These are phyloP conservation scores for Jamesozyma jinghongensis DNA, from an alignment of 805 yeast genomes.

Conservation along the genomic window DNA sequence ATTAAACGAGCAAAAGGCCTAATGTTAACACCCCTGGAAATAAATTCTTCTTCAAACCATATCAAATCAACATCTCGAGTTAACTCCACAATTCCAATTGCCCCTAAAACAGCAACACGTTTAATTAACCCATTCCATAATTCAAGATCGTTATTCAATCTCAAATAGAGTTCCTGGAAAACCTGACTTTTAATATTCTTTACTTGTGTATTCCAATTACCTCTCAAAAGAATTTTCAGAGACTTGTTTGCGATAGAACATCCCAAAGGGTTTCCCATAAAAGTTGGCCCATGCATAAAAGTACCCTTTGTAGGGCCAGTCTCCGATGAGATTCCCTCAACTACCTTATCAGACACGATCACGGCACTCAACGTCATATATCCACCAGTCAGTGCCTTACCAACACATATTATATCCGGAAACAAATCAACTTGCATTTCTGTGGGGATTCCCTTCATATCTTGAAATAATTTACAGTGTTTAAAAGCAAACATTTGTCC, in stretches of 20 bases:
- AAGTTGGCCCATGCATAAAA: conserved; percentile 27
- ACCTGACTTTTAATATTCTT: conserved; percentile 14
- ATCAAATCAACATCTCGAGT: conserved; percentile 10
- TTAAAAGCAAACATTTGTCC: conserved; percentile 33
- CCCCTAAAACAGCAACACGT: conserved; percentile 17
- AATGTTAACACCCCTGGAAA: conserved; percentile 15
- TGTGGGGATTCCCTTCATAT: conserved; percentile 4
- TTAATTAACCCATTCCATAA: conserved; percentile 9
- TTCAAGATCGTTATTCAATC: conserved; percentile 2
- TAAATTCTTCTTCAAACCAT: conserved; percentile 17
- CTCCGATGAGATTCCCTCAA: conserved; percentile 13
- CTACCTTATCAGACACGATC: conserved; percentile 12
- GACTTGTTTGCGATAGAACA: conserved; percentile 20
- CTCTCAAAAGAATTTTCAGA: conserved; percentile 18
- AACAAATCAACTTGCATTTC: conserved; percentile 12
- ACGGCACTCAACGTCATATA: conserved; percentile 22
- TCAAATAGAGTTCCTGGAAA: conserved; percentile 10
- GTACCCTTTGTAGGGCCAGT: conserved; percentile 15
- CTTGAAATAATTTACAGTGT: conserved; percentile 20
- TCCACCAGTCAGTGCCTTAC: conserved; percentile 25
- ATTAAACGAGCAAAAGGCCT: conserved; percentile 19
- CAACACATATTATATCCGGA: conserved; percentile 24
- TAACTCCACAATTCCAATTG: conserved; percentile 20
- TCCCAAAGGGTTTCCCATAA: conserved; percentile 25
- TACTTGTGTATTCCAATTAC: conserved; percentile 17